Conservation (phyloP, 2,329 filamentous ascomycete species). For the Colletotrichum falcatum region DNA sequence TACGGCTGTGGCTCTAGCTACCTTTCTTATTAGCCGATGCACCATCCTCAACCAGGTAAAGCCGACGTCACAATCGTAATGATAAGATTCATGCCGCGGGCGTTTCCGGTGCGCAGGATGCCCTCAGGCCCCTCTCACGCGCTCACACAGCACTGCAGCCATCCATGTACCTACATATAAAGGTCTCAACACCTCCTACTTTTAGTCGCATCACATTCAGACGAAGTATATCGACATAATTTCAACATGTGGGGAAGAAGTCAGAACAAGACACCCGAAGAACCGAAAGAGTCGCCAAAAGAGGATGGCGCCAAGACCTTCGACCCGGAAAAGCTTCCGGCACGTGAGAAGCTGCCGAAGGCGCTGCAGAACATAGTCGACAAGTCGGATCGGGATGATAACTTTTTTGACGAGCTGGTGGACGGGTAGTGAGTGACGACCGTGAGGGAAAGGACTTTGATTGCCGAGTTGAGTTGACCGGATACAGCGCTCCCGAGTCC, state of each 20-base stretch:
- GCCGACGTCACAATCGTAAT: constrained; percentile 35
- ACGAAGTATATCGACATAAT: constrained; percentile 32
- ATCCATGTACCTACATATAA: constrained; percentile 33
- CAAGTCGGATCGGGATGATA: constrained; percentile 72
- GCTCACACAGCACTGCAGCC: constrained; percentile 11
- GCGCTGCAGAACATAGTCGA: constrained; percentile 70
- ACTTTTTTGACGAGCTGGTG: constrained; percentile 81
- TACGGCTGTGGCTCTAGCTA: constrained; percentile 27
- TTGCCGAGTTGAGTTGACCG: constrained; percentile 41
- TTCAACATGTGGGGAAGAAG: constrained; percentile 56
- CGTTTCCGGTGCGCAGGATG: constrained; percentile 34
- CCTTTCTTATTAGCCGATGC: constrained; percentile 4
- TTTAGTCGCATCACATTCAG: constrained; percentile 12
- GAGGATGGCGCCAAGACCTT: constrained; percentile 48
- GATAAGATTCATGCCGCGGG: constrained; percentile 35
- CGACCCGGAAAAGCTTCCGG: constrained; percentile 61
- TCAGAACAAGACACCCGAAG: constrained; percentile 49
- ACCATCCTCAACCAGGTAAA: constrained; percentile 19
- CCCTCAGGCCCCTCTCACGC: constrained; percentile 15
- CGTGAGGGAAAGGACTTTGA: constrained; percentile 27
- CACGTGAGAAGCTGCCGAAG: constrained; percentile 63
- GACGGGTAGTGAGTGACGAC: constrained; percentile 77
- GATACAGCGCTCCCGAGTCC: constrained; percentile 75
- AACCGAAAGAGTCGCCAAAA: constrained; percentile 44
- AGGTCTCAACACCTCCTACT: constrained; percentile 4